Percentiles rank a stretch among this genome's conserved stretches.
These are phyloP conservation scores for Cryptococcus deneoformans DNA, from an alignment of 1,284 basidiomycete species.

Conservation along the genomic window DNA sequence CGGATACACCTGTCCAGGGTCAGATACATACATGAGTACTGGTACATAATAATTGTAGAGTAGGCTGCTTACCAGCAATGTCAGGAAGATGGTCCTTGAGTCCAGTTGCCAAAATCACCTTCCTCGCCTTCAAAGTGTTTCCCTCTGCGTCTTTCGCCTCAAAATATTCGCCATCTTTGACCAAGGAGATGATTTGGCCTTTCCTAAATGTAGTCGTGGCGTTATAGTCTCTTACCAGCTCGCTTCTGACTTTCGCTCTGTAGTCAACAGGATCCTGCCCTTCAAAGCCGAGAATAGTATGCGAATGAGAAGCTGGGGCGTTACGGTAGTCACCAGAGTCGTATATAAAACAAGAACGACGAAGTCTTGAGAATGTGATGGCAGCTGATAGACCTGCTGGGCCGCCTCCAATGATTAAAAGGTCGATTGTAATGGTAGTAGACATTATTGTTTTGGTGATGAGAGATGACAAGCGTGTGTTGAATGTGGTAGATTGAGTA, in stretches of 20 bases:
- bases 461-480: neutral
- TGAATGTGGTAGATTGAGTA: no score
- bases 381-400: slow-evolving; percentile 33
- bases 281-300: slow-evolving; percentile 26
- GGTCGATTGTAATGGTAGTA: slow-evolving; percentile 12
- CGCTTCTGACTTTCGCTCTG: slow-evolving; percentile 9
- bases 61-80: slow-evolving; percentile 26
- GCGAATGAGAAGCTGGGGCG: slow-evolving; percentile 7
- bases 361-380: slow-evolving; percentile 19
- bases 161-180: slow-evolving; percentile 8
- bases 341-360: slow-evolving; percentile 23
- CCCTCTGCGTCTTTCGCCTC: slow-evolving; percentile 19
- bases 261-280: slow-evolving; percentile 11
- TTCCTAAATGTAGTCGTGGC: slow-evolving; percentile 8
- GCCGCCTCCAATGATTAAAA: slow-evolving; percentile 34
- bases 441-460: slow-evolving; percentile 3
- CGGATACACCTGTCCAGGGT: slow-evolving; percentile 18
- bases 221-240: slow-evolving; percentile 14
- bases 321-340: slow-evolving; percentile 32
- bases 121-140: slow-evolving; percentile 14
- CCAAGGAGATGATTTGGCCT: slow-evolving; percentile 16
- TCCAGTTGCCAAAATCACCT: slow-evolving; percentile 34
- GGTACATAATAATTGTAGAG: neutral
- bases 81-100: slow-evolving; percentile 25
- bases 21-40: neutral